Evolutionary conservation across 108 stramenopile species (phyloP), one percentile per base, ranked within the genome.

Genomic region (Discostella stelligeroides): DNA sequence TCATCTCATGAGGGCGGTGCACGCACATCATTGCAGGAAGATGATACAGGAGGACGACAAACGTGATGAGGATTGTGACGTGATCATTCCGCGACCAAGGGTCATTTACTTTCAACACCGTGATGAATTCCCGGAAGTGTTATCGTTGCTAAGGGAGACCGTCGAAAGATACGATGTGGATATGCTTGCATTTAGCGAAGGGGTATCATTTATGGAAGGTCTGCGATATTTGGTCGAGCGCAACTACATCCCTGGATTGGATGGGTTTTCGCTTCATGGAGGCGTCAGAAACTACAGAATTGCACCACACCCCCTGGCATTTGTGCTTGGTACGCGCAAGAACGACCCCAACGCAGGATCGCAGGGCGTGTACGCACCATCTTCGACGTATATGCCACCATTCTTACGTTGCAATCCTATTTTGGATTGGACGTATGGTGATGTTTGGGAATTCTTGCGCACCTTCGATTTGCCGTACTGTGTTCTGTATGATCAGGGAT

Each of bases 341-440:
- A 79, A 88, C 10, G 99, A 99, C 81, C 99, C 99, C 9, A 98
- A 99, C 79, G 96, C 97, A 2, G 84, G 71, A 1, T 81, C 72
- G 40, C 92, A 94, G 72, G 87, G 88, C 51, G 48, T 76, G 9
- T 96, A 87, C 72, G 88, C 84, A 11, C 95, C 95, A 0, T 84
- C 82, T 1, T 83, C 82, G 4, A 84, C 88, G 55, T 96, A 96
- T 84, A 95, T 99, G 98, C 99, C 99, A 23, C 95, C 97, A 2
- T 98, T 99, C 68, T 91, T 99, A 84, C 86, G 99, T 9, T 94
- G 98, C 21, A 98, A 98, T 82, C 99, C 99, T 3, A 82, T 98
- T 8, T 58, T 99, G 40, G 58, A 92, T 40, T 99, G 99, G 99
- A 84, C 69, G 2, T 95, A 95, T 66, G 88, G 87, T 7, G 83